Base-by-base conservation (phyloP, 192 early-diverging fungal species). In the Coemansia javaensis region DNA sequence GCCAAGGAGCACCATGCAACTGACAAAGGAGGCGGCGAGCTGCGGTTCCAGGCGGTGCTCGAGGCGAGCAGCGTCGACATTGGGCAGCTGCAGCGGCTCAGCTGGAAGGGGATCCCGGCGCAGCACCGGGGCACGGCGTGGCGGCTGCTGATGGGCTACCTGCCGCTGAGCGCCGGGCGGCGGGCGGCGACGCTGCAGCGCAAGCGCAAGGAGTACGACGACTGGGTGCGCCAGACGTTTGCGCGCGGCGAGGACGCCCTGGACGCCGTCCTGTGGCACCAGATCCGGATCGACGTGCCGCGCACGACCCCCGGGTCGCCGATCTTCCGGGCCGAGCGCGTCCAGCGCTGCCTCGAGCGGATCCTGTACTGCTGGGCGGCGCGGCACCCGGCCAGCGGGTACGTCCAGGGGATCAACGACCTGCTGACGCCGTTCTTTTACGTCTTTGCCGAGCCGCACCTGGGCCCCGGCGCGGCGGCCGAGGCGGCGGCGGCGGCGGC, bases 351-450 rank as follows among this genome's bases (percentile, higher is more conserved):
- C 38, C 72, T 99, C 9, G 94, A 92, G 68, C 82, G 93, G 12
- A 82, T 97, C 21, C 79, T 99, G 3, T 99, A 99, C 53, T 85
- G 87, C 50, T 99, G 97, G 97, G 91, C 97, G 0, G 93, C 91
- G 12, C 78, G 97, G 18, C 97, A 99, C 47, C 97, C 97, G 7
- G 97, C 97, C n/a, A 89, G 85, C 67, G 94, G 93, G 38, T 99
- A 97, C 66, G 97, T 99, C 10, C 97, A 99, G 52, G 97, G 97
- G 1, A 99, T 99, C 56, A 97, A 99, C 72, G 97, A 99, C 56
- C 75, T 99, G 21, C 89, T 93, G 9, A 95, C 91, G 23, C 94
- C 97, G 14, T 97, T 99, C 50, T 94, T 89, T 61, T 83, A 85
- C 43, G 97, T 99, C 32, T 99, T 94, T 51, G 53, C 97, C 10